These are phyloP conservation scores for Pichia paraexigua DNA, from an alignment of 805 yeast genomes.

Conservation along the genomic window DNA sequence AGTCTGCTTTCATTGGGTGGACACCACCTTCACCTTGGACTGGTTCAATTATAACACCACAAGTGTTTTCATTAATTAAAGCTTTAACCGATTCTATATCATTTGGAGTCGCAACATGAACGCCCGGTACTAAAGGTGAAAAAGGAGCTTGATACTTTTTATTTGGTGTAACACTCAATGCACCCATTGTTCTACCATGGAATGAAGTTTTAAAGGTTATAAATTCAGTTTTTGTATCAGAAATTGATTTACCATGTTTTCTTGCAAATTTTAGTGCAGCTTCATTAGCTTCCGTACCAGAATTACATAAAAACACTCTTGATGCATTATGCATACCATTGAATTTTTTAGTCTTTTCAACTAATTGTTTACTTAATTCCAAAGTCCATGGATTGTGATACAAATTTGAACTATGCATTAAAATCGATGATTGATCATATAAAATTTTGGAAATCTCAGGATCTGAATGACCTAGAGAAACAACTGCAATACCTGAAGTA, in stretches of 20 bases:
- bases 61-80: slow-evolving; percentile 54
- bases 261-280: slow-evolving; percentile 58
- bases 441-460: slow-evolving; percentile 65
- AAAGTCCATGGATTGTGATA: slow-evolving; percentile 82
- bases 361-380: slow-evolving; percentile 61
- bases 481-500: slow-evolving; percentile 95
- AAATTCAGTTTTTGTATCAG: slow-evolving; percentile 58
- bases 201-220: slow-evolving; percentile 85
- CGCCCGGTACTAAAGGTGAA: slow-evolving; percentile 87
- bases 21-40: slow-evolving; percentile 98
- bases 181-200: slow-evolving; percentile 95
- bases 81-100: slow-evolving; percentile 52
- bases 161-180: slow-evolving; percentile 86
- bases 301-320: slow-evolving; percentile 56
- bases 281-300: slow-evolving; percentile 39
- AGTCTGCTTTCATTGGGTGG: slow-evolving; percentile 54
- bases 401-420: slow-evolving; percentile 81
- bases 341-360: slow-evolving; percentile 54
- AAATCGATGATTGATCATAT: slow-evolving; percentile 58
- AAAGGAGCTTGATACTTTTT: slow-evolving; percentile 90
- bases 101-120: slow-evolving; percentile 55
- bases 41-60: slow-evolving; percentile 94
- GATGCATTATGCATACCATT: slow-evolving; percentile 82
- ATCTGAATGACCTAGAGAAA: slow-evolving; percentile 86
- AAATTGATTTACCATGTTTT: slow-evolving; percentile 58